phyloP scores from a whole-genome alignment of 2,329 filamentous ascomycete species.

The Grosmannia serpens region DNA sequence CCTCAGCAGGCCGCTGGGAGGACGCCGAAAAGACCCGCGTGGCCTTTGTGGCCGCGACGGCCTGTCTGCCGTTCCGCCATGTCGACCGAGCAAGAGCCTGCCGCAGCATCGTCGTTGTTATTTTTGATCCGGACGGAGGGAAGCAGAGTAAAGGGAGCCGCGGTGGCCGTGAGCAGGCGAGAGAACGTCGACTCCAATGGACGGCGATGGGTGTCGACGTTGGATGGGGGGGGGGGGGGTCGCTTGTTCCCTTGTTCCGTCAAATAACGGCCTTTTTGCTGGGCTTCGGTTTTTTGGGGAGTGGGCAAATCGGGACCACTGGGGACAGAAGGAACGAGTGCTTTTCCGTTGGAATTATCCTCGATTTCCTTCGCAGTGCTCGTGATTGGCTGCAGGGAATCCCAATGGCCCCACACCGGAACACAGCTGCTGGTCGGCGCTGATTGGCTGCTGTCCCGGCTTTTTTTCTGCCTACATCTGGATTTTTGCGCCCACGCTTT shows the following conservation, averaged over 20 bases:
- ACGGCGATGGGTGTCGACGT: background rate
- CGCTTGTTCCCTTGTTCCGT: background rate
- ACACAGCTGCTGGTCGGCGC: constrained; percentile 5
- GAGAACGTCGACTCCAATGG: constrained; percentile 1
- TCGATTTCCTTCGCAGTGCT: constrained; percentile 13
- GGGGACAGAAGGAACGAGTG: constrained; percentile 12
- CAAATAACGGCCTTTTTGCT: background rate
- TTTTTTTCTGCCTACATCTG: background rate
- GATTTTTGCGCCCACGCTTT: constrained; percentile 12
- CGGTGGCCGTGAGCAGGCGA: constrained; percentile 1
- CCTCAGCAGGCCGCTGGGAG: constrained; percentile 69
- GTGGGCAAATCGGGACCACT: constrained; percentile 8
- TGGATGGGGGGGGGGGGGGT: background rate
- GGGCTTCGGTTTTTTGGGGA: constrained; percentile 9
- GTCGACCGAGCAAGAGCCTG: constrained; percentile 56
- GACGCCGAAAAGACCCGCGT: constrained; percentile 76
- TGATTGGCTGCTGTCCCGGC: constrained; percentile 9
- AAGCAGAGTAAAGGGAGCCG: constrained; percentile 4
- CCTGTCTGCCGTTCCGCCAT: constrained; percentile 51
- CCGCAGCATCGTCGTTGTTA: constrained; percentile 47
- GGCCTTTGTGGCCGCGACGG: constrained; percentile 48
- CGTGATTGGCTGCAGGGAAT: constrained; percentile 8
- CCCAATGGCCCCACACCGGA: constrained; percentile 6
- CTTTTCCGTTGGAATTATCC: constrained; percentile 11
- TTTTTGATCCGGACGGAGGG: constrained; percentile 16